phyloP scores from a whole-genome alignment of 805 yeast species.

The Wickerhamiella galacta region DNA sequence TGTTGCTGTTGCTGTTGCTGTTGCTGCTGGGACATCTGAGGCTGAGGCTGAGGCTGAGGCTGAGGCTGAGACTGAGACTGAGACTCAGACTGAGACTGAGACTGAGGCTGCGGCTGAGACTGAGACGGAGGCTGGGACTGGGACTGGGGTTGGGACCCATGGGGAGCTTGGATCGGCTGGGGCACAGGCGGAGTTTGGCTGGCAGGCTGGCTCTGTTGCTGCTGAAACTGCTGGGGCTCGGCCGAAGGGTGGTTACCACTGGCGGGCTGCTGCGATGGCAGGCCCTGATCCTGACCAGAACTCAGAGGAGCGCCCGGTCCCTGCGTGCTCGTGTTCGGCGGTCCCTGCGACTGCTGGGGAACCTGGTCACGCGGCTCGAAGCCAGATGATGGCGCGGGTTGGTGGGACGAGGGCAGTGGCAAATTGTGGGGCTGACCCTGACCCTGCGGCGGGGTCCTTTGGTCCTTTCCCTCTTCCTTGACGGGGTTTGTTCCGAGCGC shows the following conservation, averaged over 20 bases:
- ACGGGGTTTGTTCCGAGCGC: too few relatives aligned
- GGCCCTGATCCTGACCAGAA: not conserved
- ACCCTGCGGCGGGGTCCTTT: too few relatives aligned
- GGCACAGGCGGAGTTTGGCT: constrained; percentile 4
- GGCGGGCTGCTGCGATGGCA: constrained; percentile 4
- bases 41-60: constrained; percentile 9
- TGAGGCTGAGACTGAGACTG: constrained; percentile 2
- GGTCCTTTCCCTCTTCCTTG: too few relatives aligned
- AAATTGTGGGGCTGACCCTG: too few relatives aligned
- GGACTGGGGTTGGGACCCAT: not conserved
- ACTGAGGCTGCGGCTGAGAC: not conserved
- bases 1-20: constrained; percentile 6
- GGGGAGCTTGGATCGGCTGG: not conserved
- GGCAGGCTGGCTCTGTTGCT: constrained; percentile 7
- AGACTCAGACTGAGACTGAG: not conserved
- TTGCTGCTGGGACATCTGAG: constrained; percentile 1
- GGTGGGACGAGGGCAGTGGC: too few relatives aligned
- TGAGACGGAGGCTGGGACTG: not conserved
- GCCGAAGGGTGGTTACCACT: too few relatives aligned
- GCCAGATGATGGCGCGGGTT: too few relatives aligned
- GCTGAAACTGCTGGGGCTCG: constrained; percentile 2
- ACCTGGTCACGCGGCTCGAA: constrained; percentile 1
- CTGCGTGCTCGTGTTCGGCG: constrained; percentile 6
- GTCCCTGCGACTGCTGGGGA: constrained; percentile 5
- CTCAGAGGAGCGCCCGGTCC: not conserved